Evolutionary conservation across 305 asterid genomes (phyloP).

Genomic region (Rubia peregrina): DNA sequence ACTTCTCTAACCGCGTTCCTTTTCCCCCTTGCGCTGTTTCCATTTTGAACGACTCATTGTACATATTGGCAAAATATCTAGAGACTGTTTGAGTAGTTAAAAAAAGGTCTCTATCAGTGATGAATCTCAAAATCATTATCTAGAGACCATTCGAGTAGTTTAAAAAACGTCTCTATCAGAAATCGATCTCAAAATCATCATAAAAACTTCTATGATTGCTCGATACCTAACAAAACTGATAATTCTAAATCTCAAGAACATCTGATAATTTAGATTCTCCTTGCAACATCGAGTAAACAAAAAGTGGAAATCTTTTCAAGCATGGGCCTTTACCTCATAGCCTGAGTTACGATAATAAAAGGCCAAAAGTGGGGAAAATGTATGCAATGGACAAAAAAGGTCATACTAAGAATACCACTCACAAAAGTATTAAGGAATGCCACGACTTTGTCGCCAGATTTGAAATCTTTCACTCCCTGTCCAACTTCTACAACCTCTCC

Average conservation of each 20-base stretch:
- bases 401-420: constrained; percentile 16
- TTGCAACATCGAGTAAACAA: not conserved
- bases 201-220: not conserved
- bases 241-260: not conserved
- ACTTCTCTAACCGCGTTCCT: not conserved
- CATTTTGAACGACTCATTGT: not conserved
- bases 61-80: not conserved
- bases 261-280: not conserved
- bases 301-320: not conserved
- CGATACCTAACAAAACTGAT: not conserved
- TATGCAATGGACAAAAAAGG: not conserved
- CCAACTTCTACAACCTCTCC: constrained; percentile 77
- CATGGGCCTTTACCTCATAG: not conserved
- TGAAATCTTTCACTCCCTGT: constrained; percentile 47
- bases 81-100: not conserved
- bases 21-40: constrained; percentile 4
- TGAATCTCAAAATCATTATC: not conserved
- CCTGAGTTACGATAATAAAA: not conserved
- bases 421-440: constrained; percentile 33
- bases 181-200: not conserved
- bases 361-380: not conserved
- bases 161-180: not conserved
- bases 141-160: not conserved
- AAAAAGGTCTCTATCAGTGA: not conserved
- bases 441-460: constrained; percentile 72